Evolutionary conservation across 2,329 filamentous ascomycete genomes (phyloP), one percentile per base, ranked within the genome.

Genomic region (Rutstroemia sp.): DNA sequence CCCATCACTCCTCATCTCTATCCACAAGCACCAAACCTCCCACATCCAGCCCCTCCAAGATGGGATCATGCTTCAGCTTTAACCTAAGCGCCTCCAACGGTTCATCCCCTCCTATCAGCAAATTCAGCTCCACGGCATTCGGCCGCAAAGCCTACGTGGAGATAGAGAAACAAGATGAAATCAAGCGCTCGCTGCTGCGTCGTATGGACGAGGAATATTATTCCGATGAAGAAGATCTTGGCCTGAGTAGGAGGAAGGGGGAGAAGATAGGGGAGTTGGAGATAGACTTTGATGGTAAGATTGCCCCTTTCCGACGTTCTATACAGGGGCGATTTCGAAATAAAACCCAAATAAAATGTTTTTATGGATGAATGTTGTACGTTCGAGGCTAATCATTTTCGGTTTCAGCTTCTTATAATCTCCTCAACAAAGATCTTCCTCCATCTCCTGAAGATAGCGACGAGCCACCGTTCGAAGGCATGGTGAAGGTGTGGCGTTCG

Each of bases 91-190:
- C 30, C 30, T 48, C 44, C 7, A 27, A 45, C 5, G 51, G 44
- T 3, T 44, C 34, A 12, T 54, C 44, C 16, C 44, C 51, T 21
- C 23, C 23, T 1, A 30, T 19, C 12, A 42, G 12, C n/a, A 49
- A n/a, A 8, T 54, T 48, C 17, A 41, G 44, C 39, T 54, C 44
- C n/a, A 49, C 52, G 23, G 51, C 51, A 8, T 54, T 54, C 2
- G 51, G 51, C 12, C 30, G 51, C 42, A 39, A 30, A n/a, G 16
- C 44, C 4, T 41, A 54, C 10, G 23, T 42, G 16, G 21, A 49
- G 19, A 48, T 54, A 21, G 51, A 41, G n/a, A 54, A 48, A 14
- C 21, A 54, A 21, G n/a, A 48, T 1, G 23, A 49, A 5, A 14
- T 49, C 30, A 42, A 49, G 37, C 38, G 17, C 16, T 41, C 21